Percentiles rank a stretch among this genome's conserved stretches.
Conservation (phyloP, 106 monocot genomes). For the Platanthera zijinensis region DNA sequence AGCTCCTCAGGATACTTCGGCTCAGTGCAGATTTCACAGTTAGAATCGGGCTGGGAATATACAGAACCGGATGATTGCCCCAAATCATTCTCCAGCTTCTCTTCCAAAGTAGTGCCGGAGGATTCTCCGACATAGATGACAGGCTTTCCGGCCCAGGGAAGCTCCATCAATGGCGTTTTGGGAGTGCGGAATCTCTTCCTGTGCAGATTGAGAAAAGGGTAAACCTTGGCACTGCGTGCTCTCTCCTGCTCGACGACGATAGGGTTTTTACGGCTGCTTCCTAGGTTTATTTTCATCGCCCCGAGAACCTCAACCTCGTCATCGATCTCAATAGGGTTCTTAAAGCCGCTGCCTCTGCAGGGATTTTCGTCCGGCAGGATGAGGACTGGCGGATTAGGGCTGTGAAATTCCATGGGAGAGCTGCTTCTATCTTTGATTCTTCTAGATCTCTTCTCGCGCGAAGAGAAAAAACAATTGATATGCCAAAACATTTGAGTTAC, state of each 20-base stretch:
- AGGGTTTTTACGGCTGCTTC: constrained; percentile 4
- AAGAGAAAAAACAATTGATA: neutral
- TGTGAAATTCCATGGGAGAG: neutral
- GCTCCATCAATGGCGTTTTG: neutral
- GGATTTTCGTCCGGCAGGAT: neutral
- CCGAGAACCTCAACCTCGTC: constrained; percentile 7
- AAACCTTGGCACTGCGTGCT: neutral
- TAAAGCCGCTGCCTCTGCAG: constrained; percentile 2
- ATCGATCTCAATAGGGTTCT: constrained; percentile 3
- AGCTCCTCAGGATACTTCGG: neutral
- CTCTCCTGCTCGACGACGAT: constrained; percentile 5
- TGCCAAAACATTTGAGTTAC: neutral
- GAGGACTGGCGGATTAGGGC: neutral
- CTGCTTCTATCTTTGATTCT: neutral
- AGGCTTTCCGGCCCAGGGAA: neutral
- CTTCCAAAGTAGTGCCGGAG: neutral
- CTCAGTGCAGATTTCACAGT: constrained; percentile 59
- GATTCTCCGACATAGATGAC: neutral
- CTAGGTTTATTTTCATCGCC: neutral
- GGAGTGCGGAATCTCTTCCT: neutral
- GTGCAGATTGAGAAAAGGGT: no score
- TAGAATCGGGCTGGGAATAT: neutral
- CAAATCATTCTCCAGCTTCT: neutral
- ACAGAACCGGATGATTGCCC: neutral
- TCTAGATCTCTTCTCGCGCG: neutral